A percentile compares a stretch with the other conserved stretches of the same genome.
Conservation (phyloP, 768 basidiomycete genomes). For the Sporobolomyces roseus region DNA sequence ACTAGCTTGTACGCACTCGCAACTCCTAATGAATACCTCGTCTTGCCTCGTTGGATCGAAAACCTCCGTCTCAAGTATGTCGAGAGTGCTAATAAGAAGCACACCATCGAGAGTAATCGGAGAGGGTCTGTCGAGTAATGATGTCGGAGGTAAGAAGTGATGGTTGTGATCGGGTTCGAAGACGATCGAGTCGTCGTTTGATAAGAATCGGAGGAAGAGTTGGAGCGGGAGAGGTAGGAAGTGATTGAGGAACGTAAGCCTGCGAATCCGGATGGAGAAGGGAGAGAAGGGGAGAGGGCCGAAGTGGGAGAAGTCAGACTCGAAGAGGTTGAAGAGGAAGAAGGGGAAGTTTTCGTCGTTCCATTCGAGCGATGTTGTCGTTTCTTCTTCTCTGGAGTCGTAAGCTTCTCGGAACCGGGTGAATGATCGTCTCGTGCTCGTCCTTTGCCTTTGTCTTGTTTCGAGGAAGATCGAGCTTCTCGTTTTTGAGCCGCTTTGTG, state of each 20-base stretch:
- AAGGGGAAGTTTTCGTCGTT: background rate
- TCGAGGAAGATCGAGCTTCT: background rate
- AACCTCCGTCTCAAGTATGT: slow-evolving; percentile 23
- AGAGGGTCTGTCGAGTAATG: slow-evolving; percentile 30
- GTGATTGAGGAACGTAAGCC: slow-evolving; percentile 1
- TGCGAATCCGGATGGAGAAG: slow-evolving; percentile 1
- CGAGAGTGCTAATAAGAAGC: slow-evolving; percentile 19
- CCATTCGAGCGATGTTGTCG: background rate
- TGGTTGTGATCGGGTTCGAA: background rate
- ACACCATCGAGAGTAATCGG: slow-evolving; percentile 17
- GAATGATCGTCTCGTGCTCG: slow-evolving; percentile 3
- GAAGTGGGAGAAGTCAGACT: slow-evolving; percentile 23
- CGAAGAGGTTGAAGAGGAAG: background rate
- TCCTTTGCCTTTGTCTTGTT: slow-evolving; percentile 25
- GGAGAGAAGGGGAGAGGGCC: background rate
- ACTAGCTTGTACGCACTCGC: background rate
- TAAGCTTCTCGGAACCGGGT: background rate
- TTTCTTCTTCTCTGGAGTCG: slow-evolving; percentile 18
- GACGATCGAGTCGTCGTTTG: background rate
- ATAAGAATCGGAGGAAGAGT: background rate
- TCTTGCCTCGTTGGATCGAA: background rate
- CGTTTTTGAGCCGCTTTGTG: slow-evolving; percentile 12
- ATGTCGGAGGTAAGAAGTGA: slow-evolving; percentile 7
- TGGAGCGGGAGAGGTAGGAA: background rate
- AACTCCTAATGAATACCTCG: slow-evolving; percentile 2